These are phyloP conservation scores for Leccinum barrowsii DNA, from an alignment of 768 basidiomycete genomes.

Conservation along the genomic window DNA sequence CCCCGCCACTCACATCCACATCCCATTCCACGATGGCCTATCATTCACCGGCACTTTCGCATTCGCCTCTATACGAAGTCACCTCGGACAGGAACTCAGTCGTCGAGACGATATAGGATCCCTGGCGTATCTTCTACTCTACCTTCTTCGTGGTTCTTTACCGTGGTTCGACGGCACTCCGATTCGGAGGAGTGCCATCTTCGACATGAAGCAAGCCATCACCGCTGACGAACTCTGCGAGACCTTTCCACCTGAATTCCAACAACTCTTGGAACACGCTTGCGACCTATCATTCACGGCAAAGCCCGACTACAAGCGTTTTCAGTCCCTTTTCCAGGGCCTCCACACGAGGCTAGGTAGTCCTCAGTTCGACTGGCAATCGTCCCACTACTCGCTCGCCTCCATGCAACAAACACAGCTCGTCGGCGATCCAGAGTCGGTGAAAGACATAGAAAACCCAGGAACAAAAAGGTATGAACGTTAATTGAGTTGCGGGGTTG, in stretches of 20 bases:
- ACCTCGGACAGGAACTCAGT: neutral
- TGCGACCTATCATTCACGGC: neutral
- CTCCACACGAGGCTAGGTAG: neutral
- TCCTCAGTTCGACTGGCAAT: neutral
- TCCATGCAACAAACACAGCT: too few species aligned
- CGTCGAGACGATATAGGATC: neutral
- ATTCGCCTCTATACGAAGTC: neutral
- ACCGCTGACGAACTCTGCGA: neutral
- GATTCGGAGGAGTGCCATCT: neutral
- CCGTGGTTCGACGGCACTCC: neutral
- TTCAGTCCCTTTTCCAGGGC: neutral
- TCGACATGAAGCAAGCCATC: neutral
- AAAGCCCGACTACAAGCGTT: neutral
- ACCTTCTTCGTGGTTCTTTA: neutral
- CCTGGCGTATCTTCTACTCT: neutral
- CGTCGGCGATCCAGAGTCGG: too few species aligned
- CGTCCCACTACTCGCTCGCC: neutral
- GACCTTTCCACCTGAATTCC: neutral
- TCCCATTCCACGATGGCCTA: neutral
- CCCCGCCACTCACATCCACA: neutral
- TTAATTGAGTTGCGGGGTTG: too few species aligned
- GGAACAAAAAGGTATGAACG: too few species aligned
- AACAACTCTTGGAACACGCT: neutral
- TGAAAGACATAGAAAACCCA: too few species aligned
- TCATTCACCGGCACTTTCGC: neutral